These are phyloP conservation scores for Allium fistulosum DNA, from an alignment of 106 monocot species.

Conservation along the genomic window DNA sequence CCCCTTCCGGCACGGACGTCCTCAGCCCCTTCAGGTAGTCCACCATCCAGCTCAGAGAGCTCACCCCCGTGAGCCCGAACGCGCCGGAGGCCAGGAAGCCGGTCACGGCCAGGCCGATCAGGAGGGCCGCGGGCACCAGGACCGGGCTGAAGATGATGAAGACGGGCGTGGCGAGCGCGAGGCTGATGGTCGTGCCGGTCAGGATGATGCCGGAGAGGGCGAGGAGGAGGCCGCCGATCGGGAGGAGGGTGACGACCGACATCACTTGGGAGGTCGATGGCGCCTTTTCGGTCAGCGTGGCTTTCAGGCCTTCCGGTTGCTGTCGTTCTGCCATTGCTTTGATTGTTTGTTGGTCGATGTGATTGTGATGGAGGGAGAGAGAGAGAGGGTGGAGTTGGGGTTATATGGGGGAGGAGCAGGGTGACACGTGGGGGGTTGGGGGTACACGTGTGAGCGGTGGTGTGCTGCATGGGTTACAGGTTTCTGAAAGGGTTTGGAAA, in stretches of 20 bases:
- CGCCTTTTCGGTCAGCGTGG: constrained; percentile 11
- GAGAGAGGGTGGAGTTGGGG: no score
- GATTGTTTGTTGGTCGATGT: not conserved
- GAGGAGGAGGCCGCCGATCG: constrained; percentile 49
- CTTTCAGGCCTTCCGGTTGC: not conserved
- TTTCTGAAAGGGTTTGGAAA: not conserved
- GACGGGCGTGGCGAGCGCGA: constrained; percentile 36
- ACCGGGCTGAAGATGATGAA: constrained; percentile 63
- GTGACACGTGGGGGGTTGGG: not conserved
- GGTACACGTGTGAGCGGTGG: not conserved
- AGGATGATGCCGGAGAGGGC: constrained; percentile 30
- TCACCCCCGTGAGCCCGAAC: constrained; percentile 40
- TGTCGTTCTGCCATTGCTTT: constrained; percentile 3
- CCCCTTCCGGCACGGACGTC: constrained; percentile 12
- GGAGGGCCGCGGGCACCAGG: constrained; percentile 31
- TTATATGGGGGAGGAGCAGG: not conserved
- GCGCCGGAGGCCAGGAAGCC: constrained; percentile 54
- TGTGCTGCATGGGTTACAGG: constrained; percentile 5
- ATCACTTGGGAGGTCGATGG: constrained; percentile 26
- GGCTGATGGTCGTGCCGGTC: constrained; percentile 29
- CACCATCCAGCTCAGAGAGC: constrained; percentile 30
- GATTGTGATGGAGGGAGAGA: no score
- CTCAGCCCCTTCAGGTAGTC: not conserved
- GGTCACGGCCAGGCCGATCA: constrained; percentile 30
- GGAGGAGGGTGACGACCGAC: constrained; percentile 36